These are phyloP conservation scores for Magnolia kwangsiensis DNA, from an alignment of 164 flowering plant genomes.

Conservation along the genomic window DNA sequence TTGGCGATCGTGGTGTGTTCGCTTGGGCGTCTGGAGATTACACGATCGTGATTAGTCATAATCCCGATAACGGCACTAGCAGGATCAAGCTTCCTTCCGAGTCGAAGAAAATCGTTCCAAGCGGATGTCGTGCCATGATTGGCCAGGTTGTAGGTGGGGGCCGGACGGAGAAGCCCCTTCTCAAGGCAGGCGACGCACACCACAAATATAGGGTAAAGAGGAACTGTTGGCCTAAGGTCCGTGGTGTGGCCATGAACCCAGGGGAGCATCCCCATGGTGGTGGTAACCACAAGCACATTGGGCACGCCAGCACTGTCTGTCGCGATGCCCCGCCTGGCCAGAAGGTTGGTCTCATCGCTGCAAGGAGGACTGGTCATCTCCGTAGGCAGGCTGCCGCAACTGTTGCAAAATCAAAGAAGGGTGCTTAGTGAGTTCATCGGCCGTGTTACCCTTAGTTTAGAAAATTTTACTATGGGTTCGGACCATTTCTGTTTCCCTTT, in stretches of 20 bases:
- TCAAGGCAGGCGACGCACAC: slow-evolving; percentile 56
- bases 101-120: slow-evolving; percentile 49
- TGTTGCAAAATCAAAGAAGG: slow-evolving; percentile 42
- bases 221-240: slow-evolving; percentile 67
- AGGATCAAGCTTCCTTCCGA: slow-evolving; percentile 58
- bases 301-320: slow-evolving; percentile 53
- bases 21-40: no score
- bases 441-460: no score
- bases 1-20: no score
- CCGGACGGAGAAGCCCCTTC: slow-evolving; percentile 50
- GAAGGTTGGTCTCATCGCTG: slow-evolving; percentile 62
- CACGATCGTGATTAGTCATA: no score
- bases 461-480: no score
- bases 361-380: slow-evolving; percentile 49
- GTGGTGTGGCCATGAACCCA: slow-evolving; percentile 69
- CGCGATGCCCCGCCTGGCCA: slow-evolving; percentile 59
- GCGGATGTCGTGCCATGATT: slow-evolving; percentile 54
- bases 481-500: no score
- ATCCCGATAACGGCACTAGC: no score
- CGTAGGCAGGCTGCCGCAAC: slow-evolving; percentile 56
- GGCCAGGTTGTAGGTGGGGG: slow-evolving; percentile 66
- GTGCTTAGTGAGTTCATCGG: slow-evolving; percentile 6
- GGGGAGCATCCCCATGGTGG: slow-evolving; percentile 69
- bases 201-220: slow-evolving; percentile 58
- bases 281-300: slow-evolving; percentile 63